Evolutionary conservation across 371 early-diverging fungal genomes (phyloP), one percentile per base, ranked within the genome.

Genomic region (Mortierella polycephala): DNA sequence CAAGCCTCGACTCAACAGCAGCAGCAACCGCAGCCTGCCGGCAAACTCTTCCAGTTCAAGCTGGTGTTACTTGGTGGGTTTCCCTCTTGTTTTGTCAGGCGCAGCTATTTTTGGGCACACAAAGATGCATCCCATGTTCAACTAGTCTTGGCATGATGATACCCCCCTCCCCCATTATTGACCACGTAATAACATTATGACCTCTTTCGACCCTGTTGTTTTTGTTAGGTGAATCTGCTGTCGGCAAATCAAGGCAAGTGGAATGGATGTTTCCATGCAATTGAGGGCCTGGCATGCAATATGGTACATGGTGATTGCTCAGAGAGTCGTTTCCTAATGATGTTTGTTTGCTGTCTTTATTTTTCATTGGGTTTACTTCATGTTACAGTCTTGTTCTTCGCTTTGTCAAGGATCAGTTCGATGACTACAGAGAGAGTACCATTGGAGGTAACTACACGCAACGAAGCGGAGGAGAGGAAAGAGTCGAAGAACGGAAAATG

Each of bases 341-440:
- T n/a, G 12, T 47, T 51, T 1, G 14, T n/a, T 51, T 57, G 42
- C 23, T 37, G 40, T 16, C 23, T 11, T 49, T 37, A 13, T 44
- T 45, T 20, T 13, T 41, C 12, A 11, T 56, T 18, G 37, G 14
- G 21, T 21, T 45, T 50, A 20, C 47, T 7, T 59, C 47, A 23
- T 23, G 23, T 7, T 12, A 64, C 82, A 95, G 94, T 81, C 86
- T 95, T 73, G 99, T 98, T 41, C 91, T 96, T 68, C 94, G 99
- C 57, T 98, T 98, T 81, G 97, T 97, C 57, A 96, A 96, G 83
- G 95, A 96, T 83, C 96, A 96, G 82, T 99, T 97, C 85, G 95
- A 97, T 75, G 98, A 98, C 80, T 96, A 97, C 84, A 93, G 96
- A 86, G 98, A 98, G 82, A 97, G 97, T 69, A 99, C 99, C 50